Evolutionary conservation across 1,139 yeast species (phyloP).

Genomic region (Debaryomyces fabryi): DNA sequence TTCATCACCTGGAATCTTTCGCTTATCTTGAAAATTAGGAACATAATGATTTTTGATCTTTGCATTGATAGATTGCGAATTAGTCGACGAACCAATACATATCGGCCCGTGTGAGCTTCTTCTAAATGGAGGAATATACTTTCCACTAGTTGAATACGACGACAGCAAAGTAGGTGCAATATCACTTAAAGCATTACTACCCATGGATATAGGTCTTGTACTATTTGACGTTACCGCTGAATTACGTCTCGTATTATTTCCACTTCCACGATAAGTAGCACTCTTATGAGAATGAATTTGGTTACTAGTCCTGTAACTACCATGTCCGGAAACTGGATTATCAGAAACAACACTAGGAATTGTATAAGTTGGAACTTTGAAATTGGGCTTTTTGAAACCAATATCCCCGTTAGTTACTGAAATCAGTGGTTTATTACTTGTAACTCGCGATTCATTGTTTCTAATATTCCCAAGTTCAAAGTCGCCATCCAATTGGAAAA

Average conservation of each 20-base stretch:
- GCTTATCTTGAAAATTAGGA: neutral
- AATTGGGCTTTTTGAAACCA: conserved; percentile 11
- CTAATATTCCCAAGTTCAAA: conserved; percentile 24
- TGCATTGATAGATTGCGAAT: conserved; percentile 8
- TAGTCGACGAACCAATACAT: neutral
- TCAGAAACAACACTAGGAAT: conserved; percentile 12
- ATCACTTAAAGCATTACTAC: conserved; percentile 15
- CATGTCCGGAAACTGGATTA: conserved; percentile 4
- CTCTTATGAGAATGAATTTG: conserved; percentile 7
- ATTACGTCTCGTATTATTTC: conserved; percentile 8
- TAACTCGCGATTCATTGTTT: conserved; percentile 5
- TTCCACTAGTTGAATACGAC: conserved; percentile 46
- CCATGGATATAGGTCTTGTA: conserved; percentile 19
- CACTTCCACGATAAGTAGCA: conserved; percentile 3
- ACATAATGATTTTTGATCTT: conserved; percentile 10
- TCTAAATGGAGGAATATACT: conserved; percentile 73
- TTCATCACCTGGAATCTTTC: neutral
- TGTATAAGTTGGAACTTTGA: conserved; percentile 20
- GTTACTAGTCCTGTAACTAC: conserved; percentile 1
- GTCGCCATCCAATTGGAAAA: conserved; percentile 50
- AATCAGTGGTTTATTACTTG: conserved; percentile 7
- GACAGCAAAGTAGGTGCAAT: conserved; percentile 17
- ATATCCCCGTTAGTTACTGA: conserved; percentile 8
- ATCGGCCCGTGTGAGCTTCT: conserved; percentile 43
- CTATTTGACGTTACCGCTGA: conserved; percentile 1